phyloP scores from a whole-genome alignment of 495 filamentous ascomycete species.

The Aspergillus taichungensis region DNA sequence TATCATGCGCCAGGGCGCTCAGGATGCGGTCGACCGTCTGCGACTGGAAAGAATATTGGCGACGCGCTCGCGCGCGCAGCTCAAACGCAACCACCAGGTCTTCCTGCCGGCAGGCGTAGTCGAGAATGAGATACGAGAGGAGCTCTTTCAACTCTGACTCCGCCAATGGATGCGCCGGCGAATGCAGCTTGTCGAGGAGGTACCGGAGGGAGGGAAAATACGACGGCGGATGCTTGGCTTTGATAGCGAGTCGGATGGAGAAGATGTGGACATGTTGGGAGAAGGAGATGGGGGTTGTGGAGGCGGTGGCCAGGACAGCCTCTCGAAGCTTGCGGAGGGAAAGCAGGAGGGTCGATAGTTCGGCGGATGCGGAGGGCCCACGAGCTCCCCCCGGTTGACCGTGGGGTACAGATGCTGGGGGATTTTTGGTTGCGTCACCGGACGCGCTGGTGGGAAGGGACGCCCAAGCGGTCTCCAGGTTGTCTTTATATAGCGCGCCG shows the following conservation, averaged over 20 bases:
- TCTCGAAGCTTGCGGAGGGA: constrained; percentile 90
- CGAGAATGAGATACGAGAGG: constrained; percentile 71
- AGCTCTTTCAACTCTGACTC: constrained; percentile 66
- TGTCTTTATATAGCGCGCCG: constrained; percentile 61
- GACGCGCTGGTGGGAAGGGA: constrained; percentile 46
- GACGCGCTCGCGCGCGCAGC: constrained; percentile 38
- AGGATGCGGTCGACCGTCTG: constrained; percentile 58
- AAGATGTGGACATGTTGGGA: constrained; percentile 66
- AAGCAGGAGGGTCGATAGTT: constrained; percentile 51
- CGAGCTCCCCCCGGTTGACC: constrained; percentile 13
- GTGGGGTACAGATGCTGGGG: constrained; percentile 22
- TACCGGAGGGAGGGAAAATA: constrained; percentile 83
- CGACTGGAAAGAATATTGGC: constrained; percentile 48
- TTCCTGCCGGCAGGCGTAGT: constrained; percentile 77
- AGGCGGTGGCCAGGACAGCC: constrained; percentile 60
- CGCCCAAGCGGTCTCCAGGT: constrained; percentile 65
- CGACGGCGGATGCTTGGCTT: constrained; percentile 69
- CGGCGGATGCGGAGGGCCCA: constrained; percentile 32
- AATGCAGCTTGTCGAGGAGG: constrained; percentile 64
- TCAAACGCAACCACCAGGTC: constrained; percentile 64
- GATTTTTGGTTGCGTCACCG: constrained; percentile 33
- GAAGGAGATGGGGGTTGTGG: constrained; percentile 51
- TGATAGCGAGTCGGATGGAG: constrained; percentile 72
- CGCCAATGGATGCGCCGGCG: constrained; percentile 49
- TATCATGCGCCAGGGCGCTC: constrained; percentile 62